Evolutionary conservation across 805 yeast species (phyloP).

Genomic region (Ogataea paradorogensis): DNA sequence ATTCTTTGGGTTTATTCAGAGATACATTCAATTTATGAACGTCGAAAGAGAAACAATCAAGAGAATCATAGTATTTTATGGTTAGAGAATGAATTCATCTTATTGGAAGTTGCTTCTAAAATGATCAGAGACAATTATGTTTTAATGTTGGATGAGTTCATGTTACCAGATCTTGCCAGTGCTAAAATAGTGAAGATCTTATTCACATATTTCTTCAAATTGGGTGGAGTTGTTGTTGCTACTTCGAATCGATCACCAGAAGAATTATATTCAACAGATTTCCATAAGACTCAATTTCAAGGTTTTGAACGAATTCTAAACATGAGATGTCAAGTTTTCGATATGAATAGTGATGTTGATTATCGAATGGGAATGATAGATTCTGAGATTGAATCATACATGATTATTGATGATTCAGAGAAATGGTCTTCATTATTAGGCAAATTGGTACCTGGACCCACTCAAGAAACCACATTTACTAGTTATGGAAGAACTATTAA

Average conservation of each 20-base stretch:
- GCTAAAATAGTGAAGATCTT: conserved; percentile 65
- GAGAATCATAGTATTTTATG: conserved; percentile 33
- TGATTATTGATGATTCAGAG: conserved; percentile 32
- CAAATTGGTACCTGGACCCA: conserved; percentile 12
- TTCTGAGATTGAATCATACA: conserved; percentile 28
- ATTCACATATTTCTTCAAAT: conserved; percentile 64
- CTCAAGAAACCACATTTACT: conserved; percentile 31
- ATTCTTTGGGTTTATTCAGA: conserved; percentile 65
- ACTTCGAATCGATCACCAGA: conserved; percentile 73
- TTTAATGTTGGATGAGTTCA: conserved; percentile 67
- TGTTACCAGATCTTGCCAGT: conserved; percentile 73
- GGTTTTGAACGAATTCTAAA: conserved; percentile 55
- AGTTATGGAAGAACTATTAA: conserved; percentile 56
- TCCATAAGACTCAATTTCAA: conserved; percentile 55
- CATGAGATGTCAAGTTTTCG: conserved; percentile 56
- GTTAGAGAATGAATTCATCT: conserved; percentile 59
- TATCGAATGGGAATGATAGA: conserved; percentile 43
- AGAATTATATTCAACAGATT: conserved; percentile 64
- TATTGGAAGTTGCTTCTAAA: conserved; percentile 65
- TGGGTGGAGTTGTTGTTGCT: conserved; percentile 74
- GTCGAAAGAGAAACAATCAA: conserved; percentile 36
- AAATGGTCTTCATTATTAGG: conserved; percentile 38
- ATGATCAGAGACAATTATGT: conserved; percentile 58
- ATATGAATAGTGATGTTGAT: conserved; percentile 58
- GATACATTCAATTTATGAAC: conserved; percentile 52